phyloP scores from a whole-genome alignment of 2,329 filamentous ascomycete genomes.

The Cladosporium sp. region DNA sequence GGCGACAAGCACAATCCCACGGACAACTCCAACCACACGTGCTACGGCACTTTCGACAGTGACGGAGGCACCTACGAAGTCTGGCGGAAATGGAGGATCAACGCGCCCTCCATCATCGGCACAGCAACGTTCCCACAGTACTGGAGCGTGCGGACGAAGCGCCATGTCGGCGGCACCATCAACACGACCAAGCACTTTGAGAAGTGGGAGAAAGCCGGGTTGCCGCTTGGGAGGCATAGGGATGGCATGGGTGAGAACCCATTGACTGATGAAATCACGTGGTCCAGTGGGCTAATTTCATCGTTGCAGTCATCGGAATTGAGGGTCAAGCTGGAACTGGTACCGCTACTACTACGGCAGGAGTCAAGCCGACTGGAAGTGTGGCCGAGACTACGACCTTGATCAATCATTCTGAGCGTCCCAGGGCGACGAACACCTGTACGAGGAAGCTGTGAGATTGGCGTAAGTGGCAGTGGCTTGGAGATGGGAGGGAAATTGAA shows the following conservation, averaged over 20 bases:
- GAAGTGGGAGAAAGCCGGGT: constrained; percentile 22
- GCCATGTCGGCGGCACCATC: constrained; percentile 28
- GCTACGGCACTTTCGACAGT: constrained; percentile 49
- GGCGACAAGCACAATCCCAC: constrained; percentile 44
- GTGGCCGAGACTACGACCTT: constrained; percentile 3
- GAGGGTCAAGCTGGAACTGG: neutral
- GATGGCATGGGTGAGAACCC: constrained; percentile 3
- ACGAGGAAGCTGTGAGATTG: constrained; percentile 1
- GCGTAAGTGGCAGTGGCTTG: neutral
- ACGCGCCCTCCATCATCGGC: constrained; percentile 39
- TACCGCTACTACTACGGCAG: neutral
- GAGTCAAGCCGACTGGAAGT: neutral
- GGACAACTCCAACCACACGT: constrained; percentile 39
- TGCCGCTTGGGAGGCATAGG: constrained; percentile 26
- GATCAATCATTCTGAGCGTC: constrained; percentile 3
- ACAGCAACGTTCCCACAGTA: constrained; percentile 41
- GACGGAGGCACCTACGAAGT: constrained; percentile 54
- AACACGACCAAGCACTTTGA: constrained; percentile 26
- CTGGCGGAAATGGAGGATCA: constrained; percentile 41
- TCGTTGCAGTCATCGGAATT: neutral
- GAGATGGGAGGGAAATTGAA: neutral
- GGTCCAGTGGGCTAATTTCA: no score
- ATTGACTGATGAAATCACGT: neutral
- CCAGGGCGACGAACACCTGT: constrained; percentile 9
- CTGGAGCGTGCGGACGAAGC: constrained; percentile 37